These are phyloP conservation scores for Russula earlei DNA, from an alignment of 768 basidiomycete species.

Conservation along the genomic window DNA sequence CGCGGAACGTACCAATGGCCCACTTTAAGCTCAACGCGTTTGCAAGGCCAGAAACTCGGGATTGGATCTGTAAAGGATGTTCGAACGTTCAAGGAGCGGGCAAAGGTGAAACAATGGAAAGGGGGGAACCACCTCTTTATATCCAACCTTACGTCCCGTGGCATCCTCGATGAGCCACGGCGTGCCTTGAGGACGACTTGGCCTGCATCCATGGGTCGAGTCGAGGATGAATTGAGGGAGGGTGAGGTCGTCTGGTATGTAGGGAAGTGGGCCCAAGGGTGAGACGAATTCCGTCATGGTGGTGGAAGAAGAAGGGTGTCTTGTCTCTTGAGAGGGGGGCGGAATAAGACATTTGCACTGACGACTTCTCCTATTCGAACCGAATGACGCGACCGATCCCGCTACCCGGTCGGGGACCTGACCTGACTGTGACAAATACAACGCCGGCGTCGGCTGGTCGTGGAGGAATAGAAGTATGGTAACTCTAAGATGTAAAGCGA, in stretches of 20 bases:
- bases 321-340: too few species aligned
- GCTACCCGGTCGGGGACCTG: too few species aligned
- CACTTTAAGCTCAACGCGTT: constrained; percentile 30
- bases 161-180: constrained; percentile 37
- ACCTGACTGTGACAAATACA: too few species aligned
- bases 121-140: constrained; percentile 29
- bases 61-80: constrained; percentile 26
- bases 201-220: constrained; percentile 16
- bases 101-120: not conserved
- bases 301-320: not conserved
- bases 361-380: too few species aligned
- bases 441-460: too few species aligned
- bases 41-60: constrained; percentile 31
- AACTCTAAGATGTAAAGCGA: too few species aligned
- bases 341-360: too few species aligned
- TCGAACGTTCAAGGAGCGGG: not conserved
- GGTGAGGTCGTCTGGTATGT: constrained; percentile 22
- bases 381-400: too few species aligned
- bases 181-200: constrained; percentile 1
- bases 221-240: constrained; percentile 22
- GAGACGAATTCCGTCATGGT: constrained; percentile 17
- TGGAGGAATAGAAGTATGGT: not conserved
- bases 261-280: not conserved
- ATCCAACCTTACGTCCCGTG: constrained; percentile 28
- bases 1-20: constrained; percentile 26